Evolutionary conservation across 2,329 filamentous ascomycete genomes (phyloP).

Genomic region (Cladosporium sp.): DNA sequence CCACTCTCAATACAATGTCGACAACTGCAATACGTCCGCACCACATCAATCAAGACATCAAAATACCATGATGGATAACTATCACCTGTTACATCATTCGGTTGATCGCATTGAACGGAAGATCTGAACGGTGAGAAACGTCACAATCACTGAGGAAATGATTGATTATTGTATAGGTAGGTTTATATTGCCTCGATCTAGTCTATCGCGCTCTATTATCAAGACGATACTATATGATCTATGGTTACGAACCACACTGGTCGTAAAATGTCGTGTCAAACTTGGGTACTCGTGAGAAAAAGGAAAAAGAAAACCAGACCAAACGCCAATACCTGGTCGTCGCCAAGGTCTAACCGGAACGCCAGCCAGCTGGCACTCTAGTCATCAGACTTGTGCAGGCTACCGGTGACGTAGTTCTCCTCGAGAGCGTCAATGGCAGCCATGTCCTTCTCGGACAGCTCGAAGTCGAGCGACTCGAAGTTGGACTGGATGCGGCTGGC

Average conservation of each 20-base stretch:
- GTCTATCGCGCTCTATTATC: too few relatives aligned
- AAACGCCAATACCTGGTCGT: background rate
- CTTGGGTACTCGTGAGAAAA: background rate
- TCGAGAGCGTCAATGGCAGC: conserved; percentile 4
- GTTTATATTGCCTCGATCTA: too few relatives aligned
- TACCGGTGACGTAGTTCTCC: conserved; percentile 9
- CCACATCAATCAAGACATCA: too few relatives aligned
- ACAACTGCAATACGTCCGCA: too few relatives aligned
- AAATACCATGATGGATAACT: too few relatives aligned
- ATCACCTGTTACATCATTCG: too few relatives aligned
- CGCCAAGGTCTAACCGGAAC: background rate
- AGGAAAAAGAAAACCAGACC: background rate
- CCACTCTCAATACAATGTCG: too few relatives aligned
- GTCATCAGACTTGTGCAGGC: conserved; percentile 6
- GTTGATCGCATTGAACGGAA: too few relatives aligned
- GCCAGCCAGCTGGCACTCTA: background rate
- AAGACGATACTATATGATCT: background rate
- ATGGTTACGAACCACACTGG: background rate
- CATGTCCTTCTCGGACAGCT: conserved; percentile 24
- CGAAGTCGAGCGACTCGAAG: conserved; percentile 58
- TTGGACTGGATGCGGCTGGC: conserved; percentile 64
- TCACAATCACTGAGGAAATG: too few relatives aligned
- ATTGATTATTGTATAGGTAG: too few relatives aligned
- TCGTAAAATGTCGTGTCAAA: background rate
- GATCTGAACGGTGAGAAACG: too few relatives aligned